phyloP scores from a whole-genome alignment of 768 basidiomycete species.

The Lentinula guzmanii region DNA sequence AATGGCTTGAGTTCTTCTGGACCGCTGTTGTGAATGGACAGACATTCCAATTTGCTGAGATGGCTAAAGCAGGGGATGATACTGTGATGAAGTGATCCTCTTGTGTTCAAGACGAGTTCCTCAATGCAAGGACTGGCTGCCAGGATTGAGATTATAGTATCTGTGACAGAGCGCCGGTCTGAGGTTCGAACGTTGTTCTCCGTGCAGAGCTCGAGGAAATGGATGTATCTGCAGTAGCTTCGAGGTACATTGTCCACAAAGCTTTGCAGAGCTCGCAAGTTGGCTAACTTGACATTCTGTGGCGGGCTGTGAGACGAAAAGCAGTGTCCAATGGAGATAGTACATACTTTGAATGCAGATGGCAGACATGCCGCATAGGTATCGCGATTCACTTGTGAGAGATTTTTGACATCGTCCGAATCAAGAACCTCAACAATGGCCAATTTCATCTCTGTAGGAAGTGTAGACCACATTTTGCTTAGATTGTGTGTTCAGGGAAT shows the following conservation, averaged over 20 bases:
- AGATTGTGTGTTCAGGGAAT: neutral
- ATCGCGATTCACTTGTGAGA: constrained; percentile 42
- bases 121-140: constrained; percentile 39
- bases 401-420: constrained; percentile 35
- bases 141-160: constrained; percentile 46
- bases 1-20: constrained; percentile 35
- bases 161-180: constrained; percentile 28
- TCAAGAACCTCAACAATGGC: constrained; percentile 44
- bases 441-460: constrained; percentile 65
- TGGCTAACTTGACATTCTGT: constrained; percentile 45
- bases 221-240: constrained; percentile 42
- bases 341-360: constrained; percentile 49
- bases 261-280: constrained; percentile 35
- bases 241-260: constrained; percentile 57
- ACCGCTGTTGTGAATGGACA: constrained; percentile 43
- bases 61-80: constrained; percentile 43
- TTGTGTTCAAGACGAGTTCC: constrained; percentile 40
- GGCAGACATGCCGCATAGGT: constrained; percentile 55
- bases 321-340: constrained; percentile 5
- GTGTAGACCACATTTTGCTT: constrained; percentile 38
- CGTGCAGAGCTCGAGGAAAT: constrained; percentile 47
- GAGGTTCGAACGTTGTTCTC: constrained; percentile 13
- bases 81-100: constrained; percentile 42
- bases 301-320: constrained; percentile 8
- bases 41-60: constrained; percentile 34